These are phyloP conservation scores for Psidium guajava DNA, from an alignment of 345 rosid genomes.

Conservation along the genomic window DNA sequence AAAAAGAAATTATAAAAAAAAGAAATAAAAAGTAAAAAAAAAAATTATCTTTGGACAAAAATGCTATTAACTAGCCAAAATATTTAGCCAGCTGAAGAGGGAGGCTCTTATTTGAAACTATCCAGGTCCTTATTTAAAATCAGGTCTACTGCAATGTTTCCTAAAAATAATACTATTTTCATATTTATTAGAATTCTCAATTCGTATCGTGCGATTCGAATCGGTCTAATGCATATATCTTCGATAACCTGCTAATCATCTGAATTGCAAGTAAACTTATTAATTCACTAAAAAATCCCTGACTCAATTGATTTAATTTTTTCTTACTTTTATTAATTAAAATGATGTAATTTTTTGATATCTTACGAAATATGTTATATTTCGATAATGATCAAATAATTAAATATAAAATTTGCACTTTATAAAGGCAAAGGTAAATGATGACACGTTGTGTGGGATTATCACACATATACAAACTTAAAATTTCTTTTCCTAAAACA, in stretches of 20 bases:
- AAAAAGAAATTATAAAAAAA: no score
- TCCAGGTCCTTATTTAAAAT: no score
- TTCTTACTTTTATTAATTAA: background rate
- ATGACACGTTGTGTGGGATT: background rate
- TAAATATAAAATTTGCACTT: background rate
- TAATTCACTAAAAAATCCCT: background rate
- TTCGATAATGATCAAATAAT: background rate
- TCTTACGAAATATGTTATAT: background rate
- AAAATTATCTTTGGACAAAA: no score
- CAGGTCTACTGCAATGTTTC: no score
- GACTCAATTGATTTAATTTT: background rate
- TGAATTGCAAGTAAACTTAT: background rate
- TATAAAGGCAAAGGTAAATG: background rate
- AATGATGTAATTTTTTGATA: background rate
- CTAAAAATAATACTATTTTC: background rate
- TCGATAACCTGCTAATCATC: rapidly evolving
- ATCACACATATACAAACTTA: background rate
- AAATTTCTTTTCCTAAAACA: background rate
- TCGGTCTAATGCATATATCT: background rate
- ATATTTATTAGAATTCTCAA: background rate
- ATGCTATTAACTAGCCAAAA: no score
- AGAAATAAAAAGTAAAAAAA: no score
- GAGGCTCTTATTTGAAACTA: no score
- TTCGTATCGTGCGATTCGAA: rapidly evolving
- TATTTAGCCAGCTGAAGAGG: no score